Evolutionary conservation across 352 stramenopile species (phyloP).

Genomic region (Globisporangium middletonii): DNA sequence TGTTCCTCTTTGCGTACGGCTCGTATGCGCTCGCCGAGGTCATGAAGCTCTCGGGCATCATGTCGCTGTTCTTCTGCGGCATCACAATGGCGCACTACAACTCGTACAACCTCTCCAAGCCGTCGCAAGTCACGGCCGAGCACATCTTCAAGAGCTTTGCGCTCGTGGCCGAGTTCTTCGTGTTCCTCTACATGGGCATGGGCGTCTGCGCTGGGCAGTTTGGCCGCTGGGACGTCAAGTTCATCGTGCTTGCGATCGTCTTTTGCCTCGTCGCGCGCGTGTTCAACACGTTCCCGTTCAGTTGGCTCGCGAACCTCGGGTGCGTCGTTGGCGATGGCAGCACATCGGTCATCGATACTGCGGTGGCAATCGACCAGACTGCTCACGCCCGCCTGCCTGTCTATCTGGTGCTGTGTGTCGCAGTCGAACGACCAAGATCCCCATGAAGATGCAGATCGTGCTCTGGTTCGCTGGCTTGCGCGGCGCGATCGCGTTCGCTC

Average conservation of each 20-base stretch:
- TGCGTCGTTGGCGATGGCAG: slow-evolving; percentile 11
- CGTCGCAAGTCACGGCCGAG: slow-evolving; percentile 55
- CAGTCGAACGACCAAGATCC: slow-evolving; percentile 59
- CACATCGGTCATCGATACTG: too few species aligned
- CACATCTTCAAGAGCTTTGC: slow-evolving; percentile 79
- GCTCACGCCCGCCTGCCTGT: slow-evolving; percentile 2
- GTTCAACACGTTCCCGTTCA: slow-evolving; percentile 94
- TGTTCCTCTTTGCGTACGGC: slow-evolving; percentile 68
- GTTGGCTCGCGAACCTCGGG: slow-evolving; percentile 54
- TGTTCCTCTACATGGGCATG: slow-evolving; percentile 80
- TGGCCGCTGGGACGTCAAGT: slow-evolving; percentile 76
- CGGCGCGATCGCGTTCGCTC: slow-evolving; percentile 74
- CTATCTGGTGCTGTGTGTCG: neutral
- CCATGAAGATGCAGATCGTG: slow-evolving; percentile 88
- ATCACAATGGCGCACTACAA: slow-evolving; percentile 84
- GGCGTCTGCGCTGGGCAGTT: slow-evolving; percentile 62
- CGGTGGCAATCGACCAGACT: too few species aligned
- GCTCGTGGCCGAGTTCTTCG: slow-evolving; percentile 66
- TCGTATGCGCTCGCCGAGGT: slow-evolving; percentile 63
- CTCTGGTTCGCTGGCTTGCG: slow-evolving; percentile 91
- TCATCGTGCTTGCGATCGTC: slow-evolving; percentile 82
- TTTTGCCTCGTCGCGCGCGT: slow-evolving; percentile 84
- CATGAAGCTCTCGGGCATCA: slow-evolving; percentile 84
- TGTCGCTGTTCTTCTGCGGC: slow-evolving; percentile 90
- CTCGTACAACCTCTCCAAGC: slow-evolving; percentile 67